Percentiles rank a stretch among this genome's conserved stretches.
These are phyloP conservation scores for Lepidium africanum DNA, from an alignment of 345 rosid species.

Conservation along the genomic window DNA sequence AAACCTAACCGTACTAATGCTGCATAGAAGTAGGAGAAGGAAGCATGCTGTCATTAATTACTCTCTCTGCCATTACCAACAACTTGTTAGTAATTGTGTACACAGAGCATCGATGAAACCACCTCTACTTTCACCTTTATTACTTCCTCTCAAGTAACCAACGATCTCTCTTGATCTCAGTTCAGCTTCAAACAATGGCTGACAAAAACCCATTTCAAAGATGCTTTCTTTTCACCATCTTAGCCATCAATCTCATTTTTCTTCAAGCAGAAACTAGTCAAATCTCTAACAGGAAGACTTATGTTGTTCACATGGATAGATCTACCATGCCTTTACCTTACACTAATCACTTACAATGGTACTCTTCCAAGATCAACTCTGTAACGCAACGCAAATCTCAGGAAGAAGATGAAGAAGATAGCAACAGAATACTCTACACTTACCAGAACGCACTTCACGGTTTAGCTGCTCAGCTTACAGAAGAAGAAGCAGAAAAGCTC, in stretches of 20 bases:
- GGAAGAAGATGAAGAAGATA: conserved; percentile 25
- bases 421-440: conserved; percentile 55
- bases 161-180: conserved; percentile 3
- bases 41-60: conserved; percentile 19
- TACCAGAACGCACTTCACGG: conserved; percentile 62
- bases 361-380: conserved; percentile 55
- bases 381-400: conserved; percentile 29
- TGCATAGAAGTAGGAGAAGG: background rate
- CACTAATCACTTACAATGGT: conserved; percentile 62
- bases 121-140: conserved; percentile 20
- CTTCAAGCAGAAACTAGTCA: conserved; percentile 14
- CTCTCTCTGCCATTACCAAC: conserved; percentile 24
- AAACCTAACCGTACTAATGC: conserved; percentile 7
- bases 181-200: conserved; percentile 30
- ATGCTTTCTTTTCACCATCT: conserved; percentile 37
- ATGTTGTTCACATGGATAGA: conserved; percentile 81
- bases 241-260: conserved; percentile 27
- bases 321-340: conserved; percentile 63
- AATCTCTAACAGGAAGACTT: conserved; percentile 44
- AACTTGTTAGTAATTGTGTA: conserved; percentile 18
- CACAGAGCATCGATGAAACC: conserved; percentile 25
- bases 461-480: conserved; percentile 48
- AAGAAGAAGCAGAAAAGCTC: conserved; percentile 52
- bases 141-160: conserved; percentile 2
- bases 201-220: conserved; percentile 22